These are phyloP conservation scores for Dorcoceras hygrometricum DNA, from an alignment of 257 asterid species.

Conservation along the genomic window DNA sequence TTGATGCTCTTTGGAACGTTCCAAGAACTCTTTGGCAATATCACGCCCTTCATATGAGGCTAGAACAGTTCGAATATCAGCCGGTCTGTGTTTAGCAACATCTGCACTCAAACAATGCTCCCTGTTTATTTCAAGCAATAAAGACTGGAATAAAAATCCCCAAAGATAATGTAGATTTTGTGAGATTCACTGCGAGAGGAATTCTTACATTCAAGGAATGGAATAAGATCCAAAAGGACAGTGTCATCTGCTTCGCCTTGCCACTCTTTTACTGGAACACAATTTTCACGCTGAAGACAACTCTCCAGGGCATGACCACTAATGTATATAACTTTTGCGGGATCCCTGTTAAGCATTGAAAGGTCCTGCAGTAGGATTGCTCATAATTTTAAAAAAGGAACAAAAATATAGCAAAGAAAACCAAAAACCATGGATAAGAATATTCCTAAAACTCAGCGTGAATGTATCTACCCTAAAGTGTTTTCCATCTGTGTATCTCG, in stretches of 20 bases:
- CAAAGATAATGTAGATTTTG: constrained; percentile 21
- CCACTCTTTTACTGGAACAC: constrained; percentile 65
- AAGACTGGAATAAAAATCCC: background rate
- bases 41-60: constrained; percentile 84
- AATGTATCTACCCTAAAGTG: constrained; percentile 70
- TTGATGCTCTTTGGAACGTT: constrained; percentile 72
- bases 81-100: constrained; percentile 72
- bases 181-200: constrained; percentile 4
- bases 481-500: constrained; percentile 71
- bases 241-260: constrained; percentile 82
- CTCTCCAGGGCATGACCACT: constrained; percentile 76
- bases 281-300: constrained; percentile 81
- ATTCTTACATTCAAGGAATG: constrained; percentile 84
- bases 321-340: constrained; percentile 61
- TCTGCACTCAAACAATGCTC: constrained; percentile 42
- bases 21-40: constrained; percentile 77
- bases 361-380: constrained; percentile 64
- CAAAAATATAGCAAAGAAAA: background rate
- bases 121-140: constrained; percentile 3
- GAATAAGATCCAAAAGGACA: constrained; percentile 79
- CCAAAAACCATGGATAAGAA: background rate
- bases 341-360: constrained; percentile 83
- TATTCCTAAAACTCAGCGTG: background rate
- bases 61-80: constrained; percentile 76
- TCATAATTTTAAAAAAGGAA: background rate